Percentiles rank a stretch among this genome's conserved stretches.
phyloP scores from a whole-genome alignment of 192 early-diverging fungal genomes.

The Coemansia sp. region DNA sequence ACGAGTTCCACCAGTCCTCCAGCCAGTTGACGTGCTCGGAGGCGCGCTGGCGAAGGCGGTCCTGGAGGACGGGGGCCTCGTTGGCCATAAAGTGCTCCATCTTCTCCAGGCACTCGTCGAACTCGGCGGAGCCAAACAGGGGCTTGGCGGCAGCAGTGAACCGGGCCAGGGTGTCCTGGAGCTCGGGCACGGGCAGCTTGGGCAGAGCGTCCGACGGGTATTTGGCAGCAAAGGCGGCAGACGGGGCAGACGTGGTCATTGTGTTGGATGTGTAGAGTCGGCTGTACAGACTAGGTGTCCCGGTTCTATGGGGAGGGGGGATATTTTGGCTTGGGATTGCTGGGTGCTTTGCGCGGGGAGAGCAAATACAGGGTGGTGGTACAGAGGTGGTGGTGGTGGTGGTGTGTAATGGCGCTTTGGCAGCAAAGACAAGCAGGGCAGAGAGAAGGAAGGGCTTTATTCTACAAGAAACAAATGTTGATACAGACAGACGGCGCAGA shows the following conservation, averaged over 20 bases:
- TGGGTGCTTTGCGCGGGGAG: too few species aligned
- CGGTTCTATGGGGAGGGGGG: too few species aligned
- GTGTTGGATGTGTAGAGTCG: conserved; percentile 4
- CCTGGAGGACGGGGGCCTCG: conserved; percentile 48
- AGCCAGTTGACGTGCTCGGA: conserved; percentile 44
- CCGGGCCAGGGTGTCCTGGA: conserved; percentile 52
- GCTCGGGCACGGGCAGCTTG: conserved; percentile 55
- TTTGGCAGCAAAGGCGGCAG: too few species aligned
- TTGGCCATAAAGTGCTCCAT: conserved; percentile 46
- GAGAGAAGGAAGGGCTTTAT: too few species aligned
- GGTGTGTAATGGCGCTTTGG: too few species aligned
- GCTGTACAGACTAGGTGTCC: too few species aligned
- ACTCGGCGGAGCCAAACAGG: conserved; percentile 49
- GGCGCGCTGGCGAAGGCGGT: conserved; percentile 46
- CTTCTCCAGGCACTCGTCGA: conserved; percentile 45
- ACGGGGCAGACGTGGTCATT: conserved; percentile 12
- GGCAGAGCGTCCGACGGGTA: conserved; percentile 21
- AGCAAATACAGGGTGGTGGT: too few species aligned
- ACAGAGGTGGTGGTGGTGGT: too few species aligned
- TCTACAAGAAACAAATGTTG: too few species aligned
- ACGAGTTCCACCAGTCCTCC: conserved; percentile 54
- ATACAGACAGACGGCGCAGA: too few species aligned
- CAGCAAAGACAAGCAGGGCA: too few species aligned
- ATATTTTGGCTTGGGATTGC: too few species aligned
- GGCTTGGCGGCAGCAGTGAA: conserved; percentile 52